Percentiles rank a stretch among this genome's conserved stretches.
Evolutionary conservation across 176 grass and related monocot species (phyloP).

Genomic region (Triticum monococcum): DNA sequence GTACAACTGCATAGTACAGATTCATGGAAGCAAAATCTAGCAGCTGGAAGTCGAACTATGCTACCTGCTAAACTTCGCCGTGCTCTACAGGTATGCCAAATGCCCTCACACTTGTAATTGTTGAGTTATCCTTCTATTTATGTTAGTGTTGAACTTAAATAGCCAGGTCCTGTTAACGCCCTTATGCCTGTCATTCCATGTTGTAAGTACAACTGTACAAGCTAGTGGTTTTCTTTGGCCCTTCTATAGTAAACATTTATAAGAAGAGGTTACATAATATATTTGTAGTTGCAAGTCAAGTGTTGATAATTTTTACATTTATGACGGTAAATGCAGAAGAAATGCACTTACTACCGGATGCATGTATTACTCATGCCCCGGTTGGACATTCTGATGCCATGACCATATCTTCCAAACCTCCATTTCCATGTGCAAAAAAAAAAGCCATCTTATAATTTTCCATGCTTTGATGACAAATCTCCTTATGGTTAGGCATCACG

Average conservation of each 20-base stretch:
- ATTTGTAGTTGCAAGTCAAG: conserved; percentile 8
- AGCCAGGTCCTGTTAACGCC: not conserved
- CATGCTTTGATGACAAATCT: conserved; percentile 2
- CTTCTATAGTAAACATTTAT: conserved; percentile 12
- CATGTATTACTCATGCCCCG: conserved; percentile 21
- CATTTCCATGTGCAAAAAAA: not conserved
- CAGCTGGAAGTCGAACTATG: conserved; percentile 18
- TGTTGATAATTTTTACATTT: conserved; percentile 1
- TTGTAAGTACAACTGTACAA: not conserved
- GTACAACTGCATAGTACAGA: conserved; percentile 25
- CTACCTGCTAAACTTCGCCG: conserved; percentile 20
- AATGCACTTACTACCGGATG: not conserved
- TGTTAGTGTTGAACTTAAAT: not conserved
- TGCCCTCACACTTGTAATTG: not conserved
- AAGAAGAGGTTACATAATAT: not conserved
- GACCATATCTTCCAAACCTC: not conserved
- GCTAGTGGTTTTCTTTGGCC: not conserved
- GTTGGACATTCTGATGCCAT: conserved; percentile 8
- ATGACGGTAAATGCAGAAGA: not conserved
- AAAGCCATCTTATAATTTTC: not conserved
- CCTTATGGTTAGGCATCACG: conserved; percentile 28
- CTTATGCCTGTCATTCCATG: not conserved
- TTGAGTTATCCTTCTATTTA: not conserved
- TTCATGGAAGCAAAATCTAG: conserved; percentile 45
- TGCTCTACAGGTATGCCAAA: conserved; percentile 41